Evolutionary conservation across 73 alveolate genomes (phyloP).

Genomic region (Blepharisma japonicum): DNA sequence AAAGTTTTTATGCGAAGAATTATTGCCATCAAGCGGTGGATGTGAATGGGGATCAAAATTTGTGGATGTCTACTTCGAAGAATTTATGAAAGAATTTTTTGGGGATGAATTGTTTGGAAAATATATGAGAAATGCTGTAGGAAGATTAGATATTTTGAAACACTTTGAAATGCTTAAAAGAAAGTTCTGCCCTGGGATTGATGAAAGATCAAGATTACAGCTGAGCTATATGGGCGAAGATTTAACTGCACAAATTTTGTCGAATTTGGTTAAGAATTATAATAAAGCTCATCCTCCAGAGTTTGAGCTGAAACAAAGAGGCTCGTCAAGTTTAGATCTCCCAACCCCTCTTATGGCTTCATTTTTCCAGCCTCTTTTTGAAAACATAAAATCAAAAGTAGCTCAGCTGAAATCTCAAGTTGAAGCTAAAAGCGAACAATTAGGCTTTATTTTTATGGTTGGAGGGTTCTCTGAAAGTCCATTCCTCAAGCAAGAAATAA

Average conservation of each 20-base stretch:
- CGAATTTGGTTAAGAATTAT: conserved; percentile 79
- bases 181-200: conserved; percentile 88
- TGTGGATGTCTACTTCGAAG: conserved; percentile 94
- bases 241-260: conserved; percentile 68
- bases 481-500: conserved; percentile 88
- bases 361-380: conserved; percentile 92
- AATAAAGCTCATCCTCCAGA: conserved; percentile 77
- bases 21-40: conserved; percentile 96
- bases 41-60: conserved; percentile 99
- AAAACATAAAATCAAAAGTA: conserved; percentile 87
- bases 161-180: conserved; percentile 95
- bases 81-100: conserved; percentile 86
- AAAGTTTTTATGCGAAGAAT: conserved; percentile 92
- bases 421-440: conserved; percentile 76
- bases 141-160: conserved; percentile 92
- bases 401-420: conserved; percentile 78
- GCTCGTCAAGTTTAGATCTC: conserved; percentile 87
- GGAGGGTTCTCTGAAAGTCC: conserved; percentile 99
- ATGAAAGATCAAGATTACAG: conserved; percentile 89
- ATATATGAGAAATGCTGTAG: conserved; percentile 86
- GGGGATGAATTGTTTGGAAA: conserved; percentile 79
- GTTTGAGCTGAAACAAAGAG: conserved; percentile 82
- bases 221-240: conserved; percentile 93
- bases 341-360: conserved; percentile 91
- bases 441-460: conserved; percentile 95